Evolutionary conservation across 805 yeast species (phyloP).

Genomic region (Candida insectorum): DNA sequence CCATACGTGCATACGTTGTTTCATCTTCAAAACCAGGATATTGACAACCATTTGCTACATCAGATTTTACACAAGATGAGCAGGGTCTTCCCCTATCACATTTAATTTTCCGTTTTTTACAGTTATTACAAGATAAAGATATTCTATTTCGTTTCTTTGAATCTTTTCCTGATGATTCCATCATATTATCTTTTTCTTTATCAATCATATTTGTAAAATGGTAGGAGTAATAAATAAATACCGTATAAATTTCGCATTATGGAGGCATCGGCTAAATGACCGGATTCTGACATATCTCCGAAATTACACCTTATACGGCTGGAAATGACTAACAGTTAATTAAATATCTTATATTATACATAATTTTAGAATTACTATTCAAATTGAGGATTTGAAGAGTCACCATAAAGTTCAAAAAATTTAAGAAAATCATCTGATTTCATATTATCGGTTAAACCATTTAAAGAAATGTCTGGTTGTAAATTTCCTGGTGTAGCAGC

Average conservation of each 20-base stretch:
- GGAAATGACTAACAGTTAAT: too few relatives aligned
- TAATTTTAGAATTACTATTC: slow-evolving; percentile 3
- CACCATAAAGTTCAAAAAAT: slow-evolving; percentile 35
- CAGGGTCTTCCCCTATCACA: slow-evolving; percentile 43
- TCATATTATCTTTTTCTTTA: too few relatives aligned
- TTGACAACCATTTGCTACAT: slow-evolving; percentile 37
- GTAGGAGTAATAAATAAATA: too few relatives aligned
- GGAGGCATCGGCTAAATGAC: too few relatives aligned
- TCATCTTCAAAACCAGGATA: slow-evolving; percentile 22
- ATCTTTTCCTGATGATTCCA: too few relatives aligned
- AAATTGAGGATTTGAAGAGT: slow-evolving; percentile 18
- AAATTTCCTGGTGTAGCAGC: neutral
- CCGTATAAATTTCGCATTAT: too few relatives aligned
- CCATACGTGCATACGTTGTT: neutral
- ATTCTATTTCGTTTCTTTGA: slow-evolving; percentile 30
- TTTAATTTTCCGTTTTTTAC: slow-evolving; percentile 41
- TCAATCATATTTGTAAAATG: too few relatives aligned
- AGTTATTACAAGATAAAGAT: slow-evolving; percentile 40
- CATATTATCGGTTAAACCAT: slow-evolving; percentile 10
- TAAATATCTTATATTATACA: too few relatives aligned
- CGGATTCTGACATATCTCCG: too few relatives aligned
- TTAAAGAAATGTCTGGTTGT: slow-evolving; percentile 5
- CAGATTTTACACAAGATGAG: slow-evolving; percentile 38
- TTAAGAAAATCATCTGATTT: slow-evolving; percentile 32
- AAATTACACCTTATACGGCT: too few relatives aligned